Conservation (phyloP, 345 rosid genomes). For the Zanthoxylum bungeanum region DNA sequence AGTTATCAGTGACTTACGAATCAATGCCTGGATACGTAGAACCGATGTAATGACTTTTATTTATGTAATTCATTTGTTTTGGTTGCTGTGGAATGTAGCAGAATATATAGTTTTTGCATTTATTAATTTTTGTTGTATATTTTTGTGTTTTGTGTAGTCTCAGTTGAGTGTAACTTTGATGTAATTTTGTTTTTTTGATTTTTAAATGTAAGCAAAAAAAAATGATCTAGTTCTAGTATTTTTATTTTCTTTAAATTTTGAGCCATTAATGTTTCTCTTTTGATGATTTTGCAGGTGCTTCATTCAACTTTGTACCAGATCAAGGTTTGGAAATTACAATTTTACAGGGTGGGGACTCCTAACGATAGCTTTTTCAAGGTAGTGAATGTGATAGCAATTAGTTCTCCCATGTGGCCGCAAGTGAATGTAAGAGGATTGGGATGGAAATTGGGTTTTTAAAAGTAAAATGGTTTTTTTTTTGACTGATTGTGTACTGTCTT, state of each 20-base stretch:
- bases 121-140: too few relatives aligned
- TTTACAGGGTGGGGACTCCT: neutral
- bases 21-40: neutral
- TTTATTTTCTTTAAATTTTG: too few relatives aligned
- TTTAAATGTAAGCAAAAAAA: too few relatives aligned
- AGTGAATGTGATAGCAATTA: too few relatives aligned
- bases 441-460: neutral
- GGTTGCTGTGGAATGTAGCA: neutral
- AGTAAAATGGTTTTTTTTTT: neutral
- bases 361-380: neutral
- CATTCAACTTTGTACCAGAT: neutral
- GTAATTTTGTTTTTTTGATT: too few relatives aligned
- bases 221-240: too few relatives aligned
- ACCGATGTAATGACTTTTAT: neutral
- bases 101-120: neutral
- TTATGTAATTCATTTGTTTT: too few relatives aligned
- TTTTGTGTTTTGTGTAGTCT: neutral
- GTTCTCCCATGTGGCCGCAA: neutral
- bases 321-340: too few relatives aligned
- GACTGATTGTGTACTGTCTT: too few relatives aligned
- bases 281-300: constrained; percentile 5
- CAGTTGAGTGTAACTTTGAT: neutral
- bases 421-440: constrained; percentile 4
- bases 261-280: too few relatives aligned
- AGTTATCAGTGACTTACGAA: neutral